phyloP scores from a whole-genome alignment of 164 flowering plant species.

The Stephania cephalantha region DNA sequence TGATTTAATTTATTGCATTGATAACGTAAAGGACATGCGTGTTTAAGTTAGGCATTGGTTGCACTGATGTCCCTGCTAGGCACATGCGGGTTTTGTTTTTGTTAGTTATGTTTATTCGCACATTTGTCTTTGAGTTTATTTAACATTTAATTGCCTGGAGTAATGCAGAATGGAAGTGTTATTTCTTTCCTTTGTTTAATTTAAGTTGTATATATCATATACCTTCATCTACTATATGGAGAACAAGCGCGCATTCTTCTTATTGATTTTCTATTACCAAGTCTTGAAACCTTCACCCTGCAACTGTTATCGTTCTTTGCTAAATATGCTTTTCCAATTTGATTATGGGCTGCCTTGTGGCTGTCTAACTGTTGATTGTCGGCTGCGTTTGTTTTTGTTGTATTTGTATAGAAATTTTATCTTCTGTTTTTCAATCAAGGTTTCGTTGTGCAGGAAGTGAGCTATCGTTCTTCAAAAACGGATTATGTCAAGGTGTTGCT shows the following conservation, averaged over 20 bases:
- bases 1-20: not conserved
- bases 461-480: constrained; percentile 87
- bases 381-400: no score
- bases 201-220: not conserved
- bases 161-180: not conserved
- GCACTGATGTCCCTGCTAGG: not conserved
- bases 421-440: not conserved
- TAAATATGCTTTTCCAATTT: not conserved
- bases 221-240: not conserved
- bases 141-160: not conserved
- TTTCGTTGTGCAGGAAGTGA: constrained; percentile 68
- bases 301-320: not conserved
- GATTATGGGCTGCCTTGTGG: not conserved
- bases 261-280: not conserved
- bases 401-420: not conserved
- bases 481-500: constrained; percentile 88
- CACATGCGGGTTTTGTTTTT: not conserved
- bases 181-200: not conserved
- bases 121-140: not conserved
- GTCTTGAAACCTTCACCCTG: not conserved
- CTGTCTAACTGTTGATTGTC: not conserved
- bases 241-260: not conserved
- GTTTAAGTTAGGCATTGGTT: not conserved
- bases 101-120: not conserved
- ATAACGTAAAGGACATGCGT: not conserved